Conservation (phyloP, 2,329 filamentous ascomycete species). For the Fusarium sp. region DNA sequence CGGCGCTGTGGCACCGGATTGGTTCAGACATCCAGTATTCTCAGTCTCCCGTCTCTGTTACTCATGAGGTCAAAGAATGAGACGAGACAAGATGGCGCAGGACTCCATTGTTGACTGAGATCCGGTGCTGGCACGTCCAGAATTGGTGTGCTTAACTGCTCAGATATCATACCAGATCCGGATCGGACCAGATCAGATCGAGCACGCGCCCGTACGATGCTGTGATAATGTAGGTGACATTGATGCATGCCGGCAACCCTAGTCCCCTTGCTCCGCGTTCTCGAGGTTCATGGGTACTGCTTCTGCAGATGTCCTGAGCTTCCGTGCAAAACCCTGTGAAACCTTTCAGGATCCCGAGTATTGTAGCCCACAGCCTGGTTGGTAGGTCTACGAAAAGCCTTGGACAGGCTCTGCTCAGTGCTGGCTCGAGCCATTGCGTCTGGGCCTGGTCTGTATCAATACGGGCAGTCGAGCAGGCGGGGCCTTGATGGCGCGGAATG, state of each 20-base stretch:
- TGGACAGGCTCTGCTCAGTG: not conserved
- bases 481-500: not conserved
- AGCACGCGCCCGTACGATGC: conserved; percentile 15
- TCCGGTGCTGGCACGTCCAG: not conserved
- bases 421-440: not conserved
- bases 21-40: not conserved
- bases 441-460: not conserved
- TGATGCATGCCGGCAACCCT: conserved; percentile 6
- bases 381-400: not conserved
- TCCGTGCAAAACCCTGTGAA: not conserved
- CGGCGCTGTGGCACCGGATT: conserved; percentile 1
- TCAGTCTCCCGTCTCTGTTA: not conserved
- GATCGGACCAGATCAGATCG: conserved; percentile 19
- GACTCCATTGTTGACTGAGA: conserved; percentile 1
- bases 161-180: conserved; percentile 5
- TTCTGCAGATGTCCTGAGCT: not conserved
- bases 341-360: not conserved
- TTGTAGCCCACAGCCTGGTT: not conserved
- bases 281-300: not conserved
- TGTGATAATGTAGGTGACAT: conserved; percentile 5
- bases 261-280: not conserved
- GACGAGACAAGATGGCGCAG: conserved; percentile 8
- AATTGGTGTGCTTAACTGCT: not conserved
- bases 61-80: not conserved
- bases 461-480: not conserved